phyloP scores from a whole-genome alignment of 805 yeast genomes.

The Helenozyma rhizophorensis region DNA sequence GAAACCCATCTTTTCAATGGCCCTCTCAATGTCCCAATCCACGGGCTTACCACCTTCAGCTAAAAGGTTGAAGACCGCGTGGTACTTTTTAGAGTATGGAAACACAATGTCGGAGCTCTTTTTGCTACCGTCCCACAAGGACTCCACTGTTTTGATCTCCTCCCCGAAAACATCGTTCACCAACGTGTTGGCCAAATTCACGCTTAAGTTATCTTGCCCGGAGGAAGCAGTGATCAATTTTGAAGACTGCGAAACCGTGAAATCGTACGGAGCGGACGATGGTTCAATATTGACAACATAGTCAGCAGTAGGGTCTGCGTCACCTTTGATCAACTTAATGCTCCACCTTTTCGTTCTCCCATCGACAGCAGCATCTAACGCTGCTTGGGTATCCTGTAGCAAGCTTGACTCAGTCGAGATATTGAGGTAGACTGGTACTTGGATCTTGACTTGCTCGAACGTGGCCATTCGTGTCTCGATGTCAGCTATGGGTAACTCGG shows the following conservation, averaged over 20 bases:
- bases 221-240: slow-evolving; percentile 28
- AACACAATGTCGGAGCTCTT: slow-evolving; percentile 30
- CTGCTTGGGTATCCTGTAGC: slow-evolving; percentile 32
- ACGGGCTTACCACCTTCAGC: slow-evolving; percentile 65
- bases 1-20: slow-evolving; percentile 51
- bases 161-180: slow-evolving; percentile 35
- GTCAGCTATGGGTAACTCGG: slow-evolving; percentile 49
- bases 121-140: slow-evolving; percentile 8
- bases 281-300: slow-evolving; percentile 35
- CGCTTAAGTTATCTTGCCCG: slow-evolving; percentile 19
- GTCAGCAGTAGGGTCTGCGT: slow-evolving; percentile 17
- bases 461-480: slow-evolving; percentile 29
- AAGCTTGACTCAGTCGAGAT: slow-evolving; percentile 27
- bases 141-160: slow-evolving; percentile 31
- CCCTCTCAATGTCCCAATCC: slow-evolving; percentile 67
- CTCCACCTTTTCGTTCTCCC: too few relatives aligned
- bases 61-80: slow-evolving; percentile 70
- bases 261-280: slow-evolving; percentile 3
- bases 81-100: slow-evolving; percentile 62
- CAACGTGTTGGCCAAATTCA: slow-evolving; percentile 33
- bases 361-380: slow-evolving; percentile 27
- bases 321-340: slow-evolving; percentile 19
- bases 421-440: slow-evolving; percentile 43
- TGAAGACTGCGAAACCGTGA: slow-evolving; percentile 34
- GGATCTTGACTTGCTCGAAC: slow-evolving; percentile 21